phyloP scores from a whole-genome alignment of 768 basidiomycete genomes.

The Dioszegia aurantiaca region DNA sequence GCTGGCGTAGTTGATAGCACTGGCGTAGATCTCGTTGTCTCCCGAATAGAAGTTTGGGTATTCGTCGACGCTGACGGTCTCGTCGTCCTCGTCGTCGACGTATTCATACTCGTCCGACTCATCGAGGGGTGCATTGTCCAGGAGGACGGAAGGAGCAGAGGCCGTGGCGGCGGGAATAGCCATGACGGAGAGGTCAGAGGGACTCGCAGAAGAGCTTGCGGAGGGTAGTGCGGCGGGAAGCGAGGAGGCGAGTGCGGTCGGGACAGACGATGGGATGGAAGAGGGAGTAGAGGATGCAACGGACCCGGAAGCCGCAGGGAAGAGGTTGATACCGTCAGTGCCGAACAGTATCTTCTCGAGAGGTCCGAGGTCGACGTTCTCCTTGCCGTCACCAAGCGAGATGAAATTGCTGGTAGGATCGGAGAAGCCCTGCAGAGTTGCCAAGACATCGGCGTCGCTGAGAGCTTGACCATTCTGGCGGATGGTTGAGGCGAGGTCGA shows the following conservation, averaged over 20 bases:
- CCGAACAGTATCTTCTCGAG: constrained; percentile 16
- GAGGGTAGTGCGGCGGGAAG: constrained; percentile 1
- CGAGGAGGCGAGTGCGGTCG: not conserved
- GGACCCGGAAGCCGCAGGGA: constrained; percentile 6
- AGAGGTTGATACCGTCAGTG: constrained; percentile 6
- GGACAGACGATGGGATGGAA: not conserved
- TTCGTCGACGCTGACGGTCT: constrained; percentile 6
- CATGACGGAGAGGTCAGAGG: constrained; percentile 10
- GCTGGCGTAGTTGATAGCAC: constrained; percentile 11
- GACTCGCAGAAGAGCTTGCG: not conserved
- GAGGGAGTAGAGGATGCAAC: constrained; percentile 1
- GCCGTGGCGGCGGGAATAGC: constrained; percentile 2
- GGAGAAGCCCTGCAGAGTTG: not conserved
- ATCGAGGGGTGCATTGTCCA: constrained; percentile 14
- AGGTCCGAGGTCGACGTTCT: constrained; percentile 12
- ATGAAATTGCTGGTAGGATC: constrained; percentile 2
- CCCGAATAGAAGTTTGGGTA: constrained; percentile 14
- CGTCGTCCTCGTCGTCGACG: constrained; percentile 5
- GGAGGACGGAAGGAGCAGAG: constrained; percentile 8
- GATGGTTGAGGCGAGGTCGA: constrained; percentile 14
- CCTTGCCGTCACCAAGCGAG: constrained; percentile 10
- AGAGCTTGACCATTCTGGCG: constrained; percentile 13
- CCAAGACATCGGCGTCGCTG: constrained; percentile 13
- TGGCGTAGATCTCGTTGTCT: constrained; percentile 10
- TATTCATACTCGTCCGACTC: constrained; percentile 10